phyloP scores from a whole-genome alignment of 2,329 filamentous ascomycete genomes.

The Leptographium radiaticola region DNA sequence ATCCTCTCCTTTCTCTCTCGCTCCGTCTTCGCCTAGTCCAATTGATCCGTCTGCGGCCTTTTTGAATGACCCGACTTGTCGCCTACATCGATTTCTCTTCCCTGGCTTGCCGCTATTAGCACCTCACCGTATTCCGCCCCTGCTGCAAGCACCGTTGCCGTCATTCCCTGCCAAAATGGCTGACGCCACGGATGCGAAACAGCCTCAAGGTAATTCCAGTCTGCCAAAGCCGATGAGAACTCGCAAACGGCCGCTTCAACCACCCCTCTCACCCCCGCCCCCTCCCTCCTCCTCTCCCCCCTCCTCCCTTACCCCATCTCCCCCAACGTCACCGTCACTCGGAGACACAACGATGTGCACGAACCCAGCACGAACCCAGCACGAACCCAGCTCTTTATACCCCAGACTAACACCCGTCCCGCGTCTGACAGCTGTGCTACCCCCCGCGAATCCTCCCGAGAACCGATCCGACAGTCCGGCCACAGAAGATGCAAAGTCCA shows the following conservation, averaged over 20 bases:
- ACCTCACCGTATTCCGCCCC: background rate
- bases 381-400: too few relatives aligned
- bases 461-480: constrained; percentile 12
- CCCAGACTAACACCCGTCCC: background rate
- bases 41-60: background rate
- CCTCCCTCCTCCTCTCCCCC: too few relatives aligned
- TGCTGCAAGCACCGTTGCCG: background rate
- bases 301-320: too few relatives aligned
- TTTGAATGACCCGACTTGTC: background rate
- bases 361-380: too few relatives aligned
- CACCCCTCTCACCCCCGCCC: background rate
- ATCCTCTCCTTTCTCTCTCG: too few relatives aligned
- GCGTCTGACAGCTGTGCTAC: background rate
- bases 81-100: background rate
- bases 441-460: background rate
- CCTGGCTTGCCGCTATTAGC: background rate
- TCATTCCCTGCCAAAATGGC: constrained; percentile 2
- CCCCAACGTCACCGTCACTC: too few relatives aligned
- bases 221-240: background rate
- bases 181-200: constrained; percentile 6
- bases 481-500: constrained; percentile 10
- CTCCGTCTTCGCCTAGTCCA: background rate
- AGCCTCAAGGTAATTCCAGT: constrained; percentile 5
- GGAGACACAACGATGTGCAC: too few relatives aligned
- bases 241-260: background rate